Evolutionary conservation across 208 protist genomes (phyloP).

Genomic region (Trypanosoma grayi): DNA sequence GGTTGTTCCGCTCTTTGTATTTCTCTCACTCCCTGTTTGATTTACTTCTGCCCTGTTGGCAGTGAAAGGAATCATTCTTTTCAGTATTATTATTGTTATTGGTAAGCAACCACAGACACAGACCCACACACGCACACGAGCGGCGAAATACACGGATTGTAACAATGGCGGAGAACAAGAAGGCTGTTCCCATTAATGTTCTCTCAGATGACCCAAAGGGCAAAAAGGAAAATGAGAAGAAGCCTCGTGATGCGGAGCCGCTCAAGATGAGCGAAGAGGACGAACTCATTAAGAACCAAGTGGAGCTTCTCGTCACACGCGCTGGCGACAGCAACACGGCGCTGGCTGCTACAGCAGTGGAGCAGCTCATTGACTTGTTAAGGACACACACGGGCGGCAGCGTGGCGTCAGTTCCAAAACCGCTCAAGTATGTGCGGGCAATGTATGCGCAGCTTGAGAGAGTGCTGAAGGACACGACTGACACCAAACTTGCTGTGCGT

Average conservation of each 20-base stretch:
- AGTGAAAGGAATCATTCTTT: no score
- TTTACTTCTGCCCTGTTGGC: no score
- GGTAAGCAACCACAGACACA: no score
- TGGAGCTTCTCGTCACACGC: slow-evolving; percentile 92
- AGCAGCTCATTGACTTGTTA: slow-evolving; percentile 93
- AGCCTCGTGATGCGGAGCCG: slow-evolving; percentile 39
- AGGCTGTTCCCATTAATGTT: slow-evolving; percentile 48
- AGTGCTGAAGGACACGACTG: slow-evolving; percentile 65
- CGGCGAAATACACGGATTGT: neutral
- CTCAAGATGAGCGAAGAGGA: slow-evolving; percentile 94
- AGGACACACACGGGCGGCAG: slow-evolving; percentile 94
- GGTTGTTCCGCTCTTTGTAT: no score
- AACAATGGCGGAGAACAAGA: slow-evolving; percentile 30
- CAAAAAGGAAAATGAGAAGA: slow-evolving; percentile 53
- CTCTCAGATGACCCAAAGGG: slow-evolving; percentile 64
- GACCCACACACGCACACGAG: no score
- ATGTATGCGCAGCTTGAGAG: slow-evolving; percentile 94
- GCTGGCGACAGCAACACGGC: slow-evolving; percentile 68
- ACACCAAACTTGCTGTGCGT: slow-evolving; percentile 51
- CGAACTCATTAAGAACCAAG: slow-evolving; percentile 90
- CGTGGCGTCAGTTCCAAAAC: slow-evolving; percentile 99
- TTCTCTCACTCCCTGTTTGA: no score
- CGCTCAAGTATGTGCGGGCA: slow-evolving; percentile 98
- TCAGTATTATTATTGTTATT: no score
- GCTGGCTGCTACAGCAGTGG: slow-evolving; percentile 86